Base-by-base conservation (phyloP, 805 yeast species). In the Pichia kluyveri region DNA sequence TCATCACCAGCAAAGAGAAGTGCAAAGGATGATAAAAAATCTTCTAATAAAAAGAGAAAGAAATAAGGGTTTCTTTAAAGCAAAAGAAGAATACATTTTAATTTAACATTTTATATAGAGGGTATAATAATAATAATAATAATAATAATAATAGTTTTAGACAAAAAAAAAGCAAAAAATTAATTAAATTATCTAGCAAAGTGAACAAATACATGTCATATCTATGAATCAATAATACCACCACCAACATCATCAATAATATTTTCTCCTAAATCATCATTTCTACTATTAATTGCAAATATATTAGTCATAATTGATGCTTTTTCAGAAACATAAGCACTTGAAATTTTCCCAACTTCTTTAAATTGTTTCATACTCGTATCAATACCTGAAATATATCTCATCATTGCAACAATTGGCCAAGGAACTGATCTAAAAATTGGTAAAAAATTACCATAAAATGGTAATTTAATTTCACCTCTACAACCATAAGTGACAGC, bases 381-480 rank as follows among this genome's bases (percentile, higher is more conserved):
- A 62, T 89, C 96, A 61, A 90, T 81, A 2, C 89, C 87, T 8
- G 90, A 76, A 10, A 77, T 50, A 49, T 67, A 61, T 43, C 96
- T 66, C 1, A 75, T 68, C 0, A 72, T n/a, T 47, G 71, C 77
- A 9, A 72, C 79, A 2, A 86, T 37, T 2, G 83, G 87, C 83
- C 86, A 79, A 0, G 96, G 95, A 15, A 80, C 62, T 0, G 80
- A 78, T 48, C 93, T 72, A 54, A 89, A 67, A 1, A 85, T 50
- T 0, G 96, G 96, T 36, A 90, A 56, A 41, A 86, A 66, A 53
- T 82, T 77, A 1, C 87, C 89, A 63, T 90, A 91, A 41, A 82
- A 68, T 0, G 98, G 97, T 31, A 80, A 55, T 52, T 75, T 82
- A 42, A 90, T 73, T 47, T 82, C 86, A 3, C 90, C 88, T 38